Base-by-base conservation (phyloP, 139 green algal genomes). In the Tetradesmus lagerheimii region DNA sequence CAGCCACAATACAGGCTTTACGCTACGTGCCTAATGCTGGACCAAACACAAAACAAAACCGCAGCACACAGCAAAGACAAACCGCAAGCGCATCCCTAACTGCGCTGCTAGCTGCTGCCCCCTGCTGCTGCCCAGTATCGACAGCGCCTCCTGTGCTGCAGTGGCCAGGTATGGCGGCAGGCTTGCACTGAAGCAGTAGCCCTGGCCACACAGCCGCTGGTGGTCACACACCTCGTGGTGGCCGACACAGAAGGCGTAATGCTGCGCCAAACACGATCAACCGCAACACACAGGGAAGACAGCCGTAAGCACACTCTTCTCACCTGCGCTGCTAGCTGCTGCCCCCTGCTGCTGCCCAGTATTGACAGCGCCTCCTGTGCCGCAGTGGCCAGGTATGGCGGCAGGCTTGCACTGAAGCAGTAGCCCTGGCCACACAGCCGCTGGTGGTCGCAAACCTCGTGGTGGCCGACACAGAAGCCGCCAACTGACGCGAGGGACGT, bases 121-220 rank as follows among this genome's bases (percentile, higher is more conserved):
- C n/a, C 53, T 67, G 53, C 37, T 79, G 1, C 16, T 76, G 12
- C 88, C 53, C 29, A 92, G 47, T 11, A 78, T 12, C 12, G 50
- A 23, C 8, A 93, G 85, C 64, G 90, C 89, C 45, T 85, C 35
- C 57, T 67, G 57, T 37, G 92, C 95, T 35, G 94, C 92, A 0
- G 91, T 94, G 9, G 98, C 98, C 71, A 99, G 92, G 93, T 97
- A 99, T 71, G 98, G 98, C 34, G 98, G 98, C 91, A 99, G 95
- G 11, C 96, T 97, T 12, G 98, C 98, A 4, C 93, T 98, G 95
- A 99, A 99, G 91, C 95, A 97, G 95, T 99, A 99, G 76, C 98
- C 98, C 37, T 92, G 90, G 39, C 97, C 96, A 12, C 88, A 94
- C 20, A 99, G 95, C 62, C 97, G 95, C 92, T 99, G 97, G 92